Base-by-base conservation (phyloP, 1,139 yeast species). In the Debaryomyces robertsiae region DNA sequence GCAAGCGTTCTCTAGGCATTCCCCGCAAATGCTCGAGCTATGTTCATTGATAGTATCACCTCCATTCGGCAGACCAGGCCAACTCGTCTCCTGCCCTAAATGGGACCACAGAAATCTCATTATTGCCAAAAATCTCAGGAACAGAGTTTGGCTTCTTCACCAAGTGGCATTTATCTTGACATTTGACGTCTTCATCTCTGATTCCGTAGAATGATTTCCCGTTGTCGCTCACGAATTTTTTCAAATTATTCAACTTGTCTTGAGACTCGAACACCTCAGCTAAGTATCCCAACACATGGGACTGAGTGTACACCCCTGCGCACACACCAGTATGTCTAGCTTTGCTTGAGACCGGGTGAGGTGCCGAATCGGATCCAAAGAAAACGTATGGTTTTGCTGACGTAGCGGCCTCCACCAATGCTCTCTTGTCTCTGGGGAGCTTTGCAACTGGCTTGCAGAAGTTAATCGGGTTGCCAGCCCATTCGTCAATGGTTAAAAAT, bases 361-460 rank as follows among this genome's bases (percentile, higher is more conserved):
- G 98, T 14, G 98, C 98, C 19, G 96, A 87, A 62, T 93, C 99
- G 2, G 96, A 87, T 4, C 99, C 99, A 57, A 91, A 91, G 69
- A 93, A 89, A 64, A 91, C 94, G 73, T 84, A 91, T 39, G 95
- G 89, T 51, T 85, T 82, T 6, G 98, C 98, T 1, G 94, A 82
- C 9, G 88, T 84, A 2, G 98, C 98, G 27, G 98, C 98, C 29
- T 71, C 75, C 9, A 93, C 76, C 40, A 93, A 68, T 1, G 96
- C 93, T 40, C 80, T 72, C 54, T 86, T 79, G 58, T 93, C 98
- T 23, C 69, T 73, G 19, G 98, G 97, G 30, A 91, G 70, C 61
- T 93, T 93, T 27, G 98, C 98, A 36, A 93, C 98, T 6, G 98
- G 99, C 62, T 94, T 93, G 72, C 99, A 93, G 65, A 84, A 93